Conservation (phyloP, 371 early-diverging fungal genomes). For the Ecytonucleospora hepatopenaei region DNA sequence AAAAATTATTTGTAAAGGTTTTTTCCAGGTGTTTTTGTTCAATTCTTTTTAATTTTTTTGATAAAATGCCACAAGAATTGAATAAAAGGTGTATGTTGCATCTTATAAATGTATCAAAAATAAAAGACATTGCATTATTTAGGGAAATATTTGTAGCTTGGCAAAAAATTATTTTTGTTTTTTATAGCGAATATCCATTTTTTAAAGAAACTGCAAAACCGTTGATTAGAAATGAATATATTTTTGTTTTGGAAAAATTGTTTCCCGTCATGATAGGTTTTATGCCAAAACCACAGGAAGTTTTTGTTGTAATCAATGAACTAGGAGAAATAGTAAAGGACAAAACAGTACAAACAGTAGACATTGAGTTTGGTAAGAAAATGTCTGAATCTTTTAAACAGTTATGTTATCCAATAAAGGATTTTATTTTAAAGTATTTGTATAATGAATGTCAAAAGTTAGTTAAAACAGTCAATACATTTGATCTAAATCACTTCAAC, state of each 20-base stretch:
- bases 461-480: constrained; percentile 59
- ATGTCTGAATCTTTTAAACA: constrained; percentile 62
- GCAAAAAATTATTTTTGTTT: constrained; percentile 33
- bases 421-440: constrained; percentile 42
- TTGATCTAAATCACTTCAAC: constrained; percentile 87
- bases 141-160: constrained; percentile 31
- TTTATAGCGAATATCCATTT: constrained; percentile 46
- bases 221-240: constrained; percentile 41
- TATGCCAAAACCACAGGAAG: constrained; percentile 60
- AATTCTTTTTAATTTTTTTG: constrained; percentile 21
- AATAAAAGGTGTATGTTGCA: constrained; percentile 17
- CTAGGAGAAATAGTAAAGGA: constrained; percentile 97
- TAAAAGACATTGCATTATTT: constrained; percentile 39
- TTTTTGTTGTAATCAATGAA: constrained; percentile 93
- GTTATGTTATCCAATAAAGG: constrained; percentile 38
- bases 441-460: constrained; percentile 11
- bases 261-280: constrained; percentile 41
- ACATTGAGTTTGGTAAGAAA: constrained; percentile 84
- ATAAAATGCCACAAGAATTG: constrained; percentile 5
- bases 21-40: constrained; percentile 28
- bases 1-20: constrained; percentile 34
- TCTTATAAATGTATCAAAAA: constrained; percentile 28
- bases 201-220: constrained; percentile 9
- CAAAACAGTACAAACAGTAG: constrained; percentile 87
- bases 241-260: constrained; percentile 29